A percentile compares a stretch with the other conserved stretches of the same genome.
phyloP scores from a whole-genome alignment of 805 yeast genomes.

The Yarrowia hollandica region DNA sequence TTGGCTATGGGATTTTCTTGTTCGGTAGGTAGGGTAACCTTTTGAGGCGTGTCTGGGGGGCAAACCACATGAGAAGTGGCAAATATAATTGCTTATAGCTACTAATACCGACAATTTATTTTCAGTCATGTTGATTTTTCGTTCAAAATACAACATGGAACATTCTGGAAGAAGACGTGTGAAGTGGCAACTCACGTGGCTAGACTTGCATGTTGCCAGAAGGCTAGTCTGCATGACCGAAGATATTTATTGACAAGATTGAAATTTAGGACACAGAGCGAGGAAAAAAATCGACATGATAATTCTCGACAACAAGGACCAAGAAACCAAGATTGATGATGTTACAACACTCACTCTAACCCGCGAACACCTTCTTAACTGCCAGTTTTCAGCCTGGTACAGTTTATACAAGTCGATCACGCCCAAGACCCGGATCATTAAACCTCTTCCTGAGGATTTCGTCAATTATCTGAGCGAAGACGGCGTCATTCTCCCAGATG shows the following conservation, averaged over 20 bases:
- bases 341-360: constrained; percentile 10
- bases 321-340: not conserved
- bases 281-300: not conserved
- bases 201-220: constrained; percentile 1
- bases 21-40: constrained; percentile 25
- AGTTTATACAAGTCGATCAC: constrained; percentile 49
- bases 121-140: too few relatives aligned
- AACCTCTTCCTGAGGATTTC: constrained; percentile 58
- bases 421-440: constrained; percentile 55
- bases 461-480: constrained; percentile 63
- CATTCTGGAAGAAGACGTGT: constrained; percentile 6
- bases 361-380: constrained; percentile 48
- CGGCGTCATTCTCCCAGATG: constrained; percentile 63
- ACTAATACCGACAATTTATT: too few relatives aligned
- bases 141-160: not conserved
- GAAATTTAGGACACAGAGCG: too few relatives aligned
- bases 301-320: not conserved
- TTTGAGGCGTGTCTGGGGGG: not conserved
- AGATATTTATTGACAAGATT: not conserved
- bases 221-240: constrained; percentile 13
- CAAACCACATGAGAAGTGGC: not conserved
- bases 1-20: constrained; percentile 25
- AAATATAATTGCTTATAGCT: too few relatives aligned
- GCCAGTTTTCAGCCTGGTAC: constrained; percentile 64
- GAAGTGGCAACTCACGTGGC: constrained; percentile 7